Conservation (phyloP, 2,329 filamentous ascomycete genomes). For the Ophiostoma novo-ulmi region DNA sequence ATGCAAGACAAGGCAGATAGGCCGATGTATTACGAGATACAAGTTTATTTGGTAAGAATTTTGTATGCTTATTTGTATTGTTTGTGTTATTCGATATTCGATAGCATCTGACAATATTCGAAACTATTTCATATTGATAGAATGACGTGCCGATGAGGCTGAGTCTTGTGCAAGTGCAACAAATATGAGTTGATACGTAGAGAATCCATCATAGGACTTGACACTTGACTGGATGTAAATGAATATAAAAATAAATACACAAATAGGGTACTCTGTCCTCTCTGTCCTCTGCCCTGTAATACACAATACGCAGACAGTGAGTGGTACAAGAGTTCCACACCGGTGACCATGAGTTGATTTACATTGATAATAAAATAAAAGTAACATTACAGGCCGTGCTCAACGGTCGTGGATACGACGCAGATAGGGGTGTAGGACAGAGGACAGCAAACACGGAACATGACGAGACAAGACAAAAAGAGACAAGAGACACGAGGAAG, state of each 20-base stretch:
- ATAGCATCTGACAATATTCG: not conserved
- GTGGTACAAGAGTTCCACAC: not conserved
- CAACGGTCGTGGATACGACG: not conserved
- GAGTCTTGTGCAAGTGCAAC: not conserved
- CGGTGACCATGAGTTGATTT: not conserved
- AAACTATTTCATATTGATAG: no score
- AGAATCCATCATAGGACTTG: no score
- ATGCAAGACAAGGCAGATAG: not conserved
- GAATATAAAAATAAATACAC: no score
- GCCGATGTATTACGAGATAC: not conserved
- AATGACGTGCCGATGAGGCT: constrained; percentile 7
- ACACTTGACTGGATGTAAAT: no score
- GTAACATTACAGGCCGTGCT: not conserved
- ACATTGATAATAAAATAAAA: no score
- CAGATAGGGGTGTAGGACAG: not conserved
- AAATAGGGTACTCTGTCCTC: no score
- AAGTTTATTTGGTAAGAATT: not conserved
- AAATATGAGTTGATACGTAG: no score
- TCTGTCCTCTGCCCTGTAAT: no score
- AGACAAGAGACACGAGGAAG: not conserved
- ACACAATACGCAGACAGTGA: not conserved
- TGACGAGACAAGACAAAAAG: not conserved
- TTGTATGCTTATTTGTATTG: no score
- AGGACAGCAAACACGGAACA: not conserved
- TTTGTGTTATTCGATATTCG: no score